A percentile compares a stretch with the other conserved stretches of the same genome.
phyloP scores from a whole-genome alignment of 192 early-diverging fungal genomes.

The Cetraspora pellucida region DNA sequence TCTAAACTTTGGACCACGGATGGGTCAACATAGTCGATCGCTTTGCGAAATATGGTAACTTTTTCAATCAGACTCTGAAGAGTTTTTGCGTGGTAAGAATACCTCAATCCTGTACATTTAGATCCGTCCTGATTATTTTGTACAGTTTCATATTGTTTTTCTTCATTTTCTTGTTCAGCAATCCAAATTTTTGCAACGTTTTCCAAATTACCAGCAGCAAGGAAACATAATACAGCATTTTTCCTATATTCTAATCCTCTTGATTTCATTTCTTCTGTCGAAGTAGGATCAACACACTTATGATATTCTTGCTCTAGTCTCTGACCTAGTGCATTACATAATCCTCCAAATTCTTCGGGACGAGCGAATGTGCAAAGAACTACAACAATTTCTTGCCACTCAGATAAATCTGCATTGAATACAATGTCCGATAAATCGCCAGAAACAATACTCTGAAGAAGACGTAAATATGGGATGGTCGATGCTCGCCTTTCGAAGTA shows the following conservation, averaged over 20 bases:
- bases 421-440: slow-evolving; percentile 85
- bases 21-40: slow-evolving; percentile 87
- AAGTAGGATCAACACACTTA: slow-evolving; percentile 5
- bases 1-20: slow-evolving; percentile 56
- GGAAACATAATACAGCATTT: slow-evolving; percentile 81
- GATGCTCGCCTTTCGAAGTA: slow-evolving; percentile 79
- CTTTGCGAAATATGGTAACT: slow-evolving; percentile 90
- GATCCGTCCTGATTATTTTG: slow-evolving; percentile 7
- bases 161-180: slow-evolving; percentile 57
- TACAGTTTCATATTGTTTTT: slow-evolving; percentile 30
- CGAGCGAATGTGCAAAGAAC: slow-evolving; percentile 92
- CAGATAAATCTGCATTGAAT: slow-evolving; percentile 68
- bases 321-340: slow-evolving; percentile 69
- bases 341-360: slow-evolving; percentile 76
- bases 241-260: slow-evolving; percentile 40
- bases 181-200: slow-evolving; percentile 87
- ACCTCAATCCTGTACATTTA: slow-evolving; percentile 32
- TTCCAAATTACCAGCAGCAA: slow-evolving; percentile 80
- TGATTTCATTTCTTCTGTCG: slow-evolving; percentile 33
- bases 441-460: slow-evolving; percentile 80
- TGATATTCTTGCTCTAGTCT: slow-evolving; percentile 58
- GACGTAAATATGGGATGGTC: slow-evolving; percentile 76
- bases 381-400: slow-evolving; percentile 93
- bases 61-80: slow-evolving; percentile 88
- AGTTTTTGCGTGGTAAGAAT: slow-evolving; percentile 53